Percentiles rank a stretch among this genome's conserved stretches.
phyloP scores from a whole-genome alignment of 75 land plant species.

The Isoetes taiwanensis region DNA sequence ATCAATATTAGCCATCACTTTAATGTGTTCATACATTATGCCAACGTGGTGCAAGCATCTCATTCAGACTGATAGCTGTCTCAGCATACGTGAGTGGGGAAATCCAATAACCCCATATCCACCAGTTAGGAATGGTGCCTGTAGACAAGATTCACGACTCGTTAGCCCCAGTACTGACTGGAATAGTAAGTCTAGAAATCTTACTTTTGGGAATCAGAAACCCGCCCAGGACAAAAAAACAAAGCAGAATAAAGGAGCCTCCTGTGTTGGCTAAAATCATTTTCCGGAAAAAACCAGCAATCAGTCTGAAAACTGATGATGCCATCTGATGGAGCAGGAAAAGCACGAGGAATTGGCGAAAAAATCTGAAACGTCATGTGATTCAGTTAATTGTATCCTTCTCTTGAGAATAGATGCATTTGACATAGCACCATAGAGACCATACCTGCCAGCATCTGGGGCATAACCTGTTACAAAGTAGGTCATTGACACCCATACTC shows the following conservation, averaged over 20 bases:
- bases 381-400: no score
- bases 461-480: conserved; percentile 12
- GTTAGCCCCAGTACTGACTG: no score
- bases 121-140: no score
- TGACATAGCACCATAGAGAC: no score
- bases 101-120: conserved; percentile 57
- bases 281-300: conserved; percentile 60
- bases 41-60: conserved; percentile 64
- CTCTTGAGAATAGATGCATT: no score
- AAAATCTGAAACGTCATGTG: conserved; percentile 82
- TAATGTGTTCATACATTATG: conserved; percentile 20
- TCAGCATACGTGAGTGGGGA: conserved; percentile 46
- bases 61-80: conserved; percentile 42
- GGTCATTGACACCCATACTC: conserved; percentile 5
- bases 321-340: conserved; percentile 83
- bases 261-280: conserved; percentile 84
- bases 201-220: conserved; percentile 63
- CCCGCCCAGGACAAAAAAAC: conserved; percentile 75
- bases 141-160: no score
- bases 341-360: conserved; percentile 50
- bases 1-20: no score
- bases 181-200: no score
- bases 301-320: conserved; percentile 54
- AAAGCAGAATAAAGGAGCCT: conserved; percentile 58
- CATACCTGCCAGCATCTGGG: conserved; percentile 13